phyloP scores from a whole-genome alignment of 2,329 filamentous ascomycete genomes.

The Zalaria sp. region DNA sequence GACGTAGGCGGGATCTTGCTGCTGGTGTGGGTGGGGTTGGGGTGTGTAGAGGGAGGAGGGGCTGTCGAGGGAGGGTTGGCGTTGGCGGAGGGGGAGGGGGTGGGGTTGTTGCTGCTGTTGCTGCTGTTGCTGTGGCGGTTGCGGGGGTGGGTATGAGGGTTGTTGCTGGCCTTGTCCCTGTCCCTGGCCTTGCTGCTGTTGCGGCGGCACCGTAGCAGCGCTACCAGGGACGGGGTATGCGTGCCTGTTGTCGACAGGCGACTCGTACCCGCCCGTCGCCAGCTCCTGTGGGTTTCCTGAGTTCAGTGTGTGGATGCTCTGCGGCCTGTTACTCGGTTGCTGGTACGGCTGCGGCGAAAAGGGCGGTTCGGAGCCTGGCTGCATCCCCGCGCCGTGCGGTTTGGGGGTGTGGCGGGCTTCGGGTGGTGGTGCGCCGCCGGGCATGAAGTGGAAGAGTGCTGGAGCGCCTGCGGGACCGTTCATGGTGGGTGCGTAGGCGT shows the following conservation, averaged over 20 bases:
- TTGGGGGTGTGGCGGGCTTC: conserved; percentile 8
- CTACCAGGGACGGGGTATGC: conserved; percentile 18
- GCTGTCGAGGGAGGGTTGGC: conserved; percentile 15
- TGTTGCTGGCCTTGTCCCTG: neutral
- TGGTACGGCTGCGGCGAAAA: conserved; percentile 1
- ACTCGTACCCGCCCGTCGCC: conserved; percentile 31
- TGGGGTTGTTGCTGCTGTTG: conserved; percentile 7
- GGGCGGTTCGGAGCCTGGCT: conserved; percentile 12
- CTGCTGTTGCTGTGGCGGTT: conserved; percentile 6
- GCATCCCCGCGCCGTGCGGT: conserved; percentile 10
- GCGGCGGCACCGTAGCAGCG: conserved; percentile 8
- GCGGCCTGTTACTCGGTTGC: conserved; percentile 20
- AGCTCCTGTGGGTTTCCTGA: conserved; percentile 31
- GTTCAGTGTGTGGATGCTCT: conserved; percentile 23
- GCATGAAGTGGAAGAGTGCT: conserved; percentile 20
- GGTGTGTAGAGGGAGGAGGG: conserved; percentile 14
- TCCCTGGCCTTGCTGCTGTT: conserved; percentile 1
- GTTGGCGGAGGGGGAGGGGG: conserved; percentile 8
- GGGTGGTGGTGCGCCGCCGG: conserved; percentile 14
- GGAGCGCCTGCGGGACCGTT: conserved; percentile 7
- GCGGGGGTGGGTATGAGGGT: neutral
- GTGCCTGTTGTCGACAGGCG: conserved; percentile 30
- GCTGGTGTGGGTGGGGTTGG: conserved; percentile 5
- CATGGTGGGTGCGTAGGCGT: conserved; percentile 4
- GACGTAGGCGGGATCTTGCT: neutral